These are phyloP conservation scores for Leucoagaricus sp. DNA, from an alignment of 1,284 basidiomycete species.

Conservation along the genomic window DNA sequence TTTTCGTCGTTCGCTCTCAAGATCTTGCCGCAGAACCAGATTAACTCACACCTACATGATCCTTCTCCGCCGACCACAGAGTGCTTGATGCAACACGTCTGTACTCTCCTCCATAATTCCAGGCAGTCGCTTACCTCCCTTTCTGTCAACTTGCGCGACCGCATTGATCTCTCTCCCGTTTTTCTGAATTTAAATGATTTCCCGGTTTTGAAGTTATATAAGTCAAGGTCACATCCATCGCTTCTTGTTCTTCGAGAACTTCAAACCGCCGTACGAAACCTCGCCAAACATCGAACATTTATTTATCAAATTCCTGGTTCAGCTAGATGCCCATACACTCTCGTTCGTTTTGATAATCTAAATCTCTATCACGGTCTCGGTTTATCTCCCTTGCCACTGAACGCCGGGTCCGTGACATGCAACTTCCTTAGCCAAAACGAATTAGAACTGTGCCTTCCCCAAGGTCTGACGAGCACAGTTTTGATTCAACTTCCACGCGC, in stretches of 20 bases:
- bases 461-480: no score
- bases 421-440: no score
- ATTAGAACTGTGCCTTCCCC: no score
- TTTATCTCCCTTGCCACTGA: no score
- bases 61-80: not conserved
- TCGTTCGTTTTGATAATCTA: no score
- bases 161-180: not conserved
- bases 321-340: not conserved
- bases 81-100: not conserved
- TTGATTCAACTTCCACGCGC: no score
- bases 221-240: not conserved
- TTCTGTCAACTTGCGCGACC: not conserved
- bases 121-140: not conserved
- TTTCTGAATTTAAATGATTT: not conserved
- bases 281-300: not conserved
- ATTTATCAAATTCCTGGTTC: not conserved
- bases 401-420: no score
- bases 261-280: not conserved
- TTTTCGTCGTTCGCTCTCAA: not conserved
- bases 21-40: not conserved
- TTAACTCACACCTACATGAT: not conserved
- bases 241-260: not conserved
- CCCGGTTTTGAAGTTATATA: not conserved
- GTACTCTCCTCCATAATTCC: not conserved
- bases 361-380: no score